Base-by-base conservation (phyloP, 179 eudicot species). In the Beta lomatogona region DNA sequence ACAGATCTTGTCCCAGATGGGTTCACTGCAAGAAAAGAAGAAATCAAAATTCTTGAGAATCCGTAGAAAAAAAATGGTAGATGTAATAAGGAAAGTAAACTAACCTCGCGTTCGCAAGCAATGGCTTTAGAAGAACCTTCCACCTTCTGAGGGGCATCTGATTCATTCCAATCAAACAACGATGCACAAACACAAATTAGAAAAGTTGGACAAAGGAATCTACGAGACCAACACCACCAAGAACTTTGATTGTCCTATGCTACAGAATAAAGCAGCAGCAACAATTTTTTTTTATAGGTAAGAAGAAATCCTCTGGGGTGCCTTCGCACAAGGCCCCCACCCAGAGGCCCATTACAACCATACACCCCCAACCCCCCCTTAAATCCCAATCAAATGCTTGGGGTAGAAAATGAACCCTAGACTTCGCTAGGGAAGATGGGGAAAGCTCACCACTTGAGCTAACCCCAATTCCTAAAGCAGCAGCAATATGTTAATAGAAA, bases 71-170 rank as follows among this genome's bases (percentile, higher is more conserved):
- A 21, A 4, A 41, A 8, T 6, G 15, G 6, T 15, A 41, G 16
- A 45, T 6, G 54, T 70, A 3, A 70, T 9, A 3, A 58, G 63
- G 28, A 70, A 44, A 45, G 54, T 18, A 45, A 70, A 45, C 25
- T 18, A 44, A 70, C 73, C 73, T 70, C 73, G 52, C 73, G 73
- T 19, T 70, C 73, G 44, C 73, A 70, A 18, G 73, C 45, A 70
- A 45, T 45, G 25, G 13, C 15, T 45, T 19, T 70, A 46, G 25
- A 8, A 45, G 63, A 58, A 58, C 19, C n/a, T 4, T 44, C 73
- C 41, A 22, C 75, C 75, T 46, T 71, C 75, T 71, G 58, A n/a
- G 75, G 21, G 3, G 57, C 41, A 48, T 71, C 75, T 71, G 58
- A 71, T 71, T 9, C 19, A 19, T 67, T n/a, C 31, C 25, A 71